Conservation (phyloP, 176 grass and related monocot genomes). For the Lolium perenne region DNA sequence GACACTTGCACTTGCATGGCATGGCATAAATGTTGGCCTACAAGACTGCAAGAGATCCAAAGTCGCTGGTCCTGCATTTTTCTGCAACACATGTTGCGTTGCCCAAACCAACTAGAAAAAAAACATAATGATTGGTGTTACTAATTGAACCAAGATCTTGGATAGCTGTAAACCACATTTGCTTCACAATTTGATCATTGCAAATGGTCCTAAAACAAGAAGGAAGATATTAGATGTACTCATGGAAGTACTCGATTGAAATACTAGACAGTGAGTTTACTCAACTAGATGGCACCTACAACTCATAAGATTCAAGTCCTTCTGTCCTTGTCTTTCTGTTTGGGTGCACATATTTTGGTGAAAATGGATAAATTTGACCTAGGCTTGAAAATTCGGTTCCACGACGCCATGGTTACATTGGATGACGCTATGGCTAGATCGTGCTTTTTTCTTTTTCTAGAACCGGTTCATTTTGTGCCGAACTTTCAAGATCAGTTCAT, state of each 20-base stretch:
- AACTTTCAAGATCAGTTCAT: no score
- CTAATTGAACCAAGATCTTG: not conserved
- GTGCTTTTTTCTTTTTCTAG: no score
- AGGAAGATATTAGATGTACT: no score
- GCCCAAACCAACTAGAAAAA: not conserved
- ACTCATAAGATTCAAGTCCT: not conserved
- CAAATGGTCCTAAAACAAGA: constrained; percentile 30
- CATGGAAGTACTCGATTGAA: no score
- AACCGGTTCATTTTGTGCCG: no score
- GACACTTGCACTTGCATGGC: no score
- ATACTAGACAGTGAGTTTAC: no score
- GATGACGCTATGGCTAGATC: no score
- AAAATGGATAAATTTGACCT: no score
- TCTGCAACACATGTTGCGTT: constrained; percentile 30
- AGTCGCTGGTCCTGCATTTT: not conserved
- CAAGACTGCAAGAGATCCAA: not conserved
- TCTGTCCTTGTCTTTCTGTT: not conserved
- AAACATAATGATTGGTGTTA: constrained; percentile 24
- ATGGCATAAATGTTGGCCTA: no score
- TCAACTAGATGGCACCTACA: not conserved
- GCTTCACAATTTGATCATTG: constrained; percentile 23
- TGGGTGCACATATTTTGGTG: not conserved
- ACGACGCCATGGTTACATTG: no score
- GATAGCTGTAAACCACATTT: not conserved
- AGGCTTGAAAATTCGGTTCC: no score